phyloP scores from a whole-genome alignment of 176 grass and related monocot species.

The Hsuehochloa calcarea region DNA sequence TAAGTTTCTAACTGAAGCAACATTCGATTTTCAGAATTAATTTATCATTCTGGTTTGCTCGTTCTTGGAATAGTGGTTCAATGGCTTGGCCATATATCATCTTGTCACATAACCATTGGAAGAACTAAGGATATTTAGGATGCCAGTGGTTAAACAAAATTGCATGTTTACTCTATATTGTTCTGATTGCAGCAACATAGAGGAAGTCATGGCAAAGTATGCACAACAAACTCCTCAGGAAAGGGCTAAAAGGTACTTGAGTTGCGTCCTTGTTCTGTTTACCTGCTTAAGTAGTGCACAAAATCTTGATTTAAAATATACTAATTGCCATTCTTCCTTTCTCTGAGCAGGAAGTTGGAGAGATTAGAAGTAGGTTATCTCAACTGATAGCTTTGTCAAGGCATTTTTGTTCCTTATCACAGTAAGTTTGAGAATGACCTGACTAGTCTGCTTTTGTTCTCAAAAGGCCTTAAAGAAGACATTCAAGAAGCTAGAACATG shows the following conservation, averaged over 20 bases:
- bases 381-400: background rate
- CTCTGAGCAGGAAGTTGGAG: constrained; percentile 61
- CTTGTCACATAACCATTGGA: background rate
- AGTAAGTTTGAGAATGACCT: constrained; percentile 22
- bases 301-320: background rate
- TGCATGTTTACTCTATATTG: background rate
- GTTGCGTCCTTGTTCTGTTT: background rate
- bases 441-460: constrained; percentile 23
- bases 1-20: background rate
- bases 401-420: background rate
- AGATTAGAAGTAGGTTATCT: constrained; percentile 64
- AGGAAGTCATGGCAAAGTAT: constrained; percentile 62
- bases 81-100: background rate
- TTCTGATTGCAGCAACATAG: constrained; percentile 48
- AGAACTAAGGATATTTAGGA: background rate
- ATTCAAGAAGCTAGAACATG: constrained; percentile 87
- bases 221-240: constrained; percentile 68
- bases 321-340: background rate
- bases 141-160: background rate
- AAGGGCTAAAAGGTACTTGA: constrained; percentile 66
- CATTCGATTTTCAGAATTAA: background rate
- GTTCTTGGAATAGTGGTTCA: background rate
- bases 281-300: background rate
- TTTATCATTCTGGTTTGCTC: background rate
- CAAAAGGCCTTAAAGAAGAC: constrained; percentile 69